Evolutionary conservation across 2,329 filamentous ascomycete species (phyloP).

Genomic region (Blastomyces gilchristii): DNA sequence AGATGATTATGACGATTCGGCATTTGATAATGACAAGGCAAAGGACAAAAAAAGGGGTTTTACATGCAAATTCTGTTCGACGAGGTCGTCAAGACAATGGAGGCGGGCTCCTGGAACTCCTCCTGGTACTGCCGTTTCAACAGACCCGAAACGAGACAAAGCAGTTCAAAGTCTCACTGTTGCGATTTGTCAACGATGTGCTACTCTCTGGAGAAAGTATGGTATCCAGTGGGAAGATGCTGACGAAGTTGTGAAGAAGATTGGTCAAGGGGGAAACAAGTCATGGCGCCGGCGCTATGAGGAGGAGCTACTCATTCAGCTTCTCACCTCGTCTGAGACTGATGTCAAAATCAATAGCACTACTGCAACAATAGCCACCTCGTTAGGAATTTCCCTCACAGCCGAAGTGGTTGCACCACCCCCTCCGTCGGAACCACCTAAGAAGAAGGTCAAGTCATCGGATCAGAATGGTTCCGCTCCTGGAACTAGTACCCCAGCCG

Average conservation of each 20-base stretch:
- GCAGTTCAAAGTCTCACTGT: constrained; percentile 56
- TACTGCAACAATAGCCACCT: constrained; percentile 36
- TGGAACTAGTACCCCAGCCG: constrained; percentile 35
- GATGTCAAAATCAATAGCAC: constrained; percentile 35
- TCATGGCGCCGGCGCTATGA: constrained; percentile 84
- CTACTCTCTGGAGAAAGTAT: constrained; percentile 89
- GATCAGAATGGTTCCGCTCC: constrained; percentile 43
- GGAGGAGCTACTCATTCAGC: constrained; percentile 58
- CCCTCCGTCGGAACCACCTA: constrained; percentile 42
- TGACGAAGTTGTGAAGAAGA: constrained; percentile 83
- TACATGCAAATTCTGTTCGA: constrained; percentile 85
- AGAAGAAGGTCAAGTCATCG: constrained; percentile 49
- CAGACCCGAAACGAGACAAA: constrained; percentile 68
- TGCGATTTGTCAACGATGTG: constrained; percentile 81
- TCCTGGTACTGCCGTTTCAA: constrained; percentile 58
- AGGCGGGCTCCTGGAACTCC: constrained; percentile 71
- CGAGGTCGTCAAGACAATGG: constrained; percentile 77
- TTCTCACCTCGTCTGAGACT: constrained; percentile 37
- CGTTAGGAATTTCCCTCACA: constrained; percentile 33
- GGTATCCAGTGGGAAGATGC: constrained; percentile 91
- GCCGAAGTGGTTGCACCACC: constrained; percentile 22
- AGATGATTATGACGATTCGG: constrained; percentile 86
- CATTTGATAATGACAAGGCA: constrained; percentile 85
- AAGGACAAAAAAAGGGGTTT: constrained; percentile 68
- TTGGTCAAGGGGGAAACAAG: constrained; percentile 65